Evolutionary conservation across 371 early-diverging fungal genomes (phyloP), one percentile per base, ranked within the genome.

Genomic region (Homolaphlyctis polyrhiza): DNA sequence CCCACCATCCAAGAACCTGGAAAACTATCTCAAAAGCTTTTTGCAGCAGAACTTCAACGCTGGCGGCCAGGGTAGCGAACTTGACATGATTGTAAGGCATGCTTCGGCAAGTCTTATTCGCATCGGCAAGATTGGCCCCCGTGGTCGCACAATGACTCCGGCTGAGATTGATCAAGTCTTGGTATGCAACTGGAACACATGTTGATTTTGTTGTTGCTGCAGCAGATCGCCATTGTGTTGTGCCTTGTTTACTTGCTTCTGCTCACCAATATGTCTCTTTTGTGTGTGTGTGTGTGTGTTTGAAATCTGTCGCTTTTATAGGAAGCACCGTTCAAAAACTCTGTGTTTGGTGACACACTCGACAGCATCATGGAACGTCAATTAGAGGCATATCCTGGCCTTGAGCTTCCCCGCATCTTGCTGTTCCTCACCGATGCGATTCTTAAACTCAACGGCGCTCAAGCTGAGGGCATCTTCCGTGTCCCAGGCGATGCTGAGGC

Each of bases 401-500:
- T 59, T 23, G 69, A 39, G 60, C 77, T 92, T 35, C 98, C 98
- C 3, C 79, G 84, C 14, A 83, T 97, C 54, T 83, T 97, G 39
- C 83, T 88, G n/a, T 92, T 92, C 68, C 76, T 97, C 60, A 80
- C 89, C 2, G 87, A 89, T 25, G 76, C 86, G 23, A 89, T 97
- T 21, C 68, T 87, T 39, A 67, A 83, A 0, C 75, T 94, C 35
- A 84, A 89, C 52, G 98, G 98, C 14, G 81, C 81, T 49, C 54
- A 72, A 57, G 83, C 93, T 13, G 96, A 97, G 71, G 98, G 98
- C n/a, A 94, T 97, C 30, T 97, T 97, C 70, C 88, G 98, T 60
- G 92, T 97, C 25, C 93, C 98, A 21, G 98, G 95, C 23, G 95
- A 96, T 73, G 88, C 87, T 23, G 97, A 96, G 57, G 81, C 81